These are phyloP conservation scores for Stachybotrys chlorohalonatus DNA, from an alignment of 2,329 filamentous ascomycete genomes.

Conservation along the genomic window DNA sequence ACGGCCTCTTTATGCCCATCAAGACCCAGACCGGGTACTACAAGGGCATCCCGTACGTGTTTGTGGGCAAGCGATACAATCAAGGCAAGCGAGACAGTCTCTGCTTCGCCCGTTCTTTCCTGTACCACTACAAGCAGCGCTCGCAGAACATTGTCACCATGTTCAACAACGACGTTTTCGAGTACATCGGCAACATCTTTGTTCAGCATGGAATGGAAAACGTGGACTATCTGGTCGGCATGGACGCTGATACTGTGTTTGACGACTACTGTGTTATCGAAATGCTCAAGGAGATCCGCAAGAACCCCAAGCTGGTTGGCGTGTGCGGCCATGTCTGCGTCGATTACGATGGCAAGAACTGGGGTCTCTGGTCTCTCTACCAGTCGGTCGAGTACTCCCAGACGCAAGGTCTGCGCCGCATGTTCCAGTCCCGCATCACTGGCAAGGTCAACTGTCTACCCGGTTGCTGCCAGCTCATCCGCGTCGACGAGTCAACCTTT, in stretches of 20 bases:
- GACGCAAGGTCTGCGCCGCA: constrained; percentile 35
- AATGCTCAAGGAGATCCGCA: constrained; percentile 32
- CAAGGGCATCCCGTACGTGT: constrained; percentile 34
- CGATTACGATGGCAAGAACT: constrained; percentile 31
- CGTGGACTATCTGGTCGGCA: constrained; percentile 33
- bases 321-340: constrained; percentile 40
- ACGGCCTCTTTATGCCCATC: constrained; percentile 36
- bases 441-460: constrained; percentile 40
- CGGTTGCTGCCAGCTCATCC: constrained; percentile 40
- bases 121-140: constrained; percentile 37
- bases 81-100: constrained; percentile 41
- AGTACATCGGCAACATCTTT: constrained; percentile 28
- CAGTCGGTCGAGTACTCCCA: constrained; percentile 40
- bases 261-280: constrained; percentile 33
- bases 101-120: constrained; percentile 37
- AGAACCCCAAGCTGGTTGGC: constrained; percentile 32
- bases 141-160: constrained; percentile 31
- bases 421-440: constrained; percentile 39
- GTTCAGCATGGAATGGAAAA: constrained; percentile 26
- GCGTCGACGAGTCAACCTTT: constrained; percentile 38
- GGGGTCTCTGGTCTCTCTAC: constrained; percentile 35
- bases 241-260: constrained; percentile 40
- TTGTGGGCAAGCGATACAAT: constrained; percentile 39
- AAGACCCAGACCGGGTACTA: constrained; percentile 33
- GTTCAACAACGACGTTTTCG: constrained; percentile 35